Evolutionary conservation across 1,284 basidiomycete species (phyloP), one percentile per base, ranked within the genome.

Genomic region (Puccinia triticina): DNA sequence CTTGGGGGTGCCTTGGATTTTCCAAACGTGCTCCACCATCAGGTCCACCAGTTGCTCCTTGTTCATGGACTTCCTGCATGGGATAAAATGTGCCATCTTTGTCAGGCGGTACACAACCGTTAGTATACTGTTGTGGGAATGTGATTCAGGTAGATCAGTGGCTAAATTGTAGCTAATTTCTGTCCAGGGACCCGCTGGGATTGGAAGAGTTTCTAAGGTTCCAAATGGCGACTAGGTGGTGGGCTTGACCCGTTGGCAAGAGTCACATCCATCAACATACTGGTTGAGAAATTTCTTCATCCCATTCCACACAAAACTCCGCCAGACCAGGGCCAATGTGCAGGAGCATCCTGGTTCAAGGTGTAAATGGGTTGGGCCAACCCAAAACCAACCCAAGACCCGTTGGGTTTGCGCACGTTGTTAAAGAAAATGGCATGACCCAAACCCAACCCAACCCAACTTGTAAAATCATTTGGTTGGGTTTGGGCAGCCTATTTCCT

Each of bases 101-200:
- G 71, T 73, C 2, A 73, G 71, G 3, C 23, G 32, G 71, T 73
- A 23, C 10, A 73, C 43, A 2, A 73, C 37, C 2, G 71, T 48
- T 12, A 73, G 32, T 2, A 73, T 73, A 32, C 71, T 73, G 53
- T 55, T 21, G 23, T 21, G 23, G 5, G 7, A 10, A 5, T n/a
- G 4, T 8, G 53, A 55, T 55, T 18, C 10, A 5, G 71, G 71
- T 48, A 73, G 32, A n/a, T 53, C 43, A 29, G 23, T 73, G 10
- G 50, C 50, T 23, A 73, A 18, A 53, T 73, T 40, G 29, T 73
- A 73, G 43, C 71, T 50, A n/a, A 53, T 73, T n/a, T 73, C 48
- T n/a, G 48, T 73, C 37, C 67, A 71, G 1, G 34, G 67, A 14
- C 67, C 67, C 8, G 34, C 37, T n/a, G 66, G 66, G 0, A 29